These are phyloP conservation scores for Termitomyces eurrhizus DNA, from an alignment of 768 basidiomycete species.

Conservation along the genomic window DNA sequence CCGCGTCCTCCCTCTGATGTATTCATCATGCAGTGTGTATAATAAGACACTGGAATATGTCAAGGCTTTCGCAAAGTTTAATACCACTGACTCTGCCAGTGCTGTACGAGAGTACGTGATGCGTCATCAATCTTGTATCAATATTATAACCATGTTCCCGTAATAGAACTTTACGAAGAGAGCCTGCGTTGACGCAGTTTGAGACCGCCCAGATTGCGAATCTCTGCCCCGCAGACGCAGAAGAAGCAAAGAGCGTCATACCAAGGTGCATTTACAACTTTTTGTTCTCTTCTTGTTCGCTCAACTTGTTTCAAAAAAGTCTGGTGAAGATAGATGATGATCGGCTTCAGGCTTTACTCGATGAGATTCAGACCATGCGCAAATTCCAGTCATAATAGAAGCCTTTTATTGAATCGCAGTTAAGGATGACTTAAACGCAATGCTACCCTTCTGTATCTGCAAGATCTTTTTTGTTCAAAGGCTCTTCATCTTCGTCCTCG, in stretches of 20 bases:
- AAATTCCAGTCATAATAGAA: constrained; percentile 73
- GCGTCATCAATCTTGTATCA: background rate
- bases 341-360: constrained; percentile 71
- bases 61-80: constrained; percentile 88
- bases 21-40: constrained; percentile 58
- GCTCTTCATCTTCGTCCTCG: constrained; percentile 33
- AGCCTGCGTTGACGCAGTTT: constrained; percentile 79
- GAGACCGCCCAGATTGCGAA: constrained; percentile 94
- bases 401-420: background rate
- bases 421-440: background rate
- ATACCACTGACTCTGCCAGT: constrained; percentile 76
- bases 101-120: constrained; percentile 81
- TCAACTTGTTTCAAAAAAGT: constrained; percentile 32
- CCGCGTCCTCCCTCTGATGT: background rate
- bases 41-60: constrained; percentile 93
- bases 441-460: constrained; percentile 52
- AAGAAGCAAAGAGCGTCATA: constrained; percentile 89
- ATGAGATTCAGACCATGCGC: constrained; percentile 87
- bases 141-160: background rate
- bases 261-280: constrained; percentile 58
- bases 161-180: constrained; percentile 69
- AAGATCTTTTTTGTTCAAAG: constrained; percentile 37
- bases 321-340: constrained; percentile 89
- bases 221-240: constrained; percentile 80
- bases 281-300: background rate